A percentile compares a stretch with the other conserved stretches of the same genome.
These are phyloP conservation scores for Parastagonospora nodorum DNA, from an alignment of 2,329 filamentous ascomycete species.

Conservation along the genomic window DNA sequence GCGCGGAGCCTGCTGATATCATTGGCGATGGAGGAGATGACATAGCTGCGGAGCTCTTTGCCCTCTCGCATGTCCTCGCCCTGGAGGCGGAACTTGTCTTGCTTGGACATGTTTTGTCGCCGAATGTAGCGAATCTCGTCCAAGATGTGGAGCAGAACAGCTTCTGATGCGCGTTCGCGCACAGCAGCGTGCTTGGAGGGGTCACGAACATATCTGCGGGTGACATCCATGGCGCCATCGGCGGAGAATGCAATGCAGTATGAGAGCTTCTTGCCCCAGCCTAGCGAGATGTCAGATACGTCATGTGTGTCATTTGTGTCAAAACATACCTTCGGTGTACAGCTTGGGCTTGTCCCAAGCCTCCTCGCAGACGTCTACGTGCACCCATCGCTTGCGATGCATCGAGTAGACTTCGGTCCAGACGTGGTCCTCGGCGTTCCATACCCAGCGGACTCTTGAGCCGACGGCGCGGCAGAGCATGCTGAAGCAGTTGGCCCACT, in stretches of 20 bases:
- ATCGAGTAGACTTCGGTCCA: conserved; percentile 98
- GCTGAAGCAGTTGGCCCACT: conserved; percentile 98
- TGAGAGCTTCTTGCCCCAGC: conserved; percentile 94
- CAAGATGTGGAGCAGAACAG: conserved; percentile 88
- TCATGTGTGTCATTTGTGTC: not conserved
- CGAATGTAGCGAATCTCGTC: conserved; percentile 88
- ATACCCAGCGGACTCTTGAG: conserved; percentile 92
- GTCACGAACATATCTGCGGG: conserved; percentile 73
- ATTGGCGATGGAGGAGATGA: conserved; percentile 74
- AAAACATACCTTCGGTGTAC: conserved; percentile 75
- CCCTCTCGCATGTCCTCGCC: conserved; percentile 80
- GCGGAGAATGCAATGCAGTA: conserved; percentile 97
- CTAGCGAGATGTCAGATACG: conserved; percentile 43
- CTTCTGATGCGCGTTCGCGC: conserved; percentile 81
- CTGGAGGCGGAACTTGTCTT: conserved; percentile 79
- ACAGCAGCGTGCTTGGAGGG: conserved; percentile 70
- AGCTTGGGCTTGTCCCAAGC: conserved; percentile 92
- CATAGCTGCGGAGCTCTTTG: conserved; percentile 73
- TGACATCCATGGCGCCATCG: conserved; percentile 75
- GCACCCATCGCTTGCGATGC: conserved; percentile 92
- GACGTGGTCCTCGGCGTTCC: conserved; percentile 96
- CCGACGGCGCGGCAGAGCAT: conserved; percentile 96
- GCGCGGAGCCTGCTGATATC: conserved; percentile 71
- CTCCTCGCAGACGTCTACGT: conserved; percentile 93
- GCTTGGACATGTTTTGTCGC: conserved; percentile 82